Evolutionary conservation across 116 monocot species (phyloP).

Genomic region (Iris pallida): DNA sequence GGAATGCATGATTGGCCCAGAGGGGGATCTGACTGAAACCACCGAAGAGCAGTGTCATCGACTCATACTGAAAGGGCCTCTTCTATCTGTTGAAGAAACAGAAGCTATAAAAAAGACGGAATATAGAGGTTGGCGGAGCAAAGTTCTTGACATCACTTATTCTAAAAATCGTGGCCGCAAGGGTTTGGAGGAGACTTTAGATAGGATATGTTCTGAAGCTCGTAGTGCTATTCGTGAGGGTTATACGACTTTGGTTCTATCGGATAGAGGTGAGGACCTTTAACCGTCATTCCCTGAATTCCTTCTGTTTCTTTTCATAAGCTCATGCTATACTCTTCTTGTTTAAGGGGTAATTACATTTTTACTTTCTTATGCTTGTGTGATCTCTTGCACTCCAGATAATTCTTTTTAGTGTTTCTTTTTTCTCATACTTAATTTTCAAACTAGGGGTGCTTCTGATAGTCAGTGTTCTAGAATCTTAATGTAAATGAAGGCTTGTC

Average conservation of each 20-base stretch:
- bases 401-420: background rate
- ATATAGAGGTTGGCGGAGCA: constrained; percentile 82
- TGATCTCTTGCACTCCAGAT: no score
- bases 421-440: background rate
- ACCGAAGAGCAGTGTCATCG: constrained; percentile 91
- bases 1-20: constrained; percentile 99
- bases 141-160: constrained; percentile 86
- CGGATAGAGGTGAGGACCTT: constrained; percentile 81
- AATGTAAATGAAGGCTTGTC: no score
- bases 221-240: constrained; percentile 76
- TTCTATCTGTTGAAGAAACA: constrained; percentile 90
- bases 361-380: no score
- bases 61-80: constrained; percentile 64
- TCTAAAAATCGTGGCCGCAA: constrained; percentile 60
- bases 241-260: constrained; percentile 73
- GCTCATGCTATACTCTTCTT: background rate
- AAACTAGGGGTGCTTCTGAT: no score
- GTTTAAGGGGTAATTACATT: no score
- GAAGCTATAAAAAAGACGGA: constrained; percentile 96
- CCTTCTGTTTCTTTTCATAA: background rate
- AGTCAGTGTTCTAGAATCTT: no score
- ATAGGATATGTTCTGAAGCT: constrained; percentile 87
- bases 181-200: constrained; percentile 79
- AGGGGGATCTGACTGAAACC: constrained; percentile 96
- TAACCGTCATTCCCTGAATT: background rate